These are phyloP conservation scores for Spiromastix sp. DNA, from an alignment of 2,329 filamentous ascomycete species.

Conservation along the genomic window DNA sequence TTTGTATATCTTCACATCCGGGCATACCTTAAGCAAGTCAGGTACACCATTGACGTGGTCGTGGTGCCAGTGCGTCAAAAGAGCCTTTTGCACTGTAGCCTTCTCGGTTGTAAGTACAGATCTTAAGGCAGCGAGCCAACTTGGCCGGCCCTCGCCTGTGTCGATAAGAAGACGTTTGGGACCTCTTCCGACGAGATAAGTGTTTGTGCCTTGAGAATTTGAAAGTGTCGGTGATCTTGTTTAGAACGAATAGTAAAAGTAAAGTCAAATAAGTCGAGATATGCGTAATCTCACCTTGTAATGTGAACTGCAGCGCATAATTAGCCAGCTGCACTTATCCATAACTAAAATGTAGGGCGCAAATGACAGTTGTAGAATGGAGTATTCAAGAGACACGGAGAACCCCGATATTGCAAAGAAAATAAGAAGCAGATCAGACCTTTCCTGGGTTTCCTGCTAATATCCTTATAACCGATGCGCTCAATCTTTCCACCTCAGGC, in stretches of 20 bases:
- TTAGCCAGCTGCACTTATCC: too few species aligned
- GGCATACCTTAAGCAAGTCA: slow-evolving; percentile 56
- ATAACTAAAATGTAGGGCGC: too few species aligned
- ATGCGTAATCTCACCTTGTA: slow-evolving; percentile 39
- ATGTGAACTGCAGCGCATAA: slow-evolving; percentile 43
- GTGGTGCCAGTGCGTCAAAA: slow-evolving; percentile 87
- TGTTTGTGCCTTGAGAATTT: slow-evolving; percentile 61
- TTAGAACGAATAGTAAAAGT: background rate
- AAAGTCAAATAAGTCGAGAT: background rate
- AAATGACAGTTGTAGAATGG: too few species aligned
- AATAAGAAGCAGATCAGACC: too few species aligned
- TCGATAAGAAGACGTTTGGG: slow-evolving; percentile 69
- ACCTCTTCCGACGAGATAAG: slow-evolving; percentile 79
- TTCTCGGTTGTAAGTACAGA: slow-evolving; percentile 56
- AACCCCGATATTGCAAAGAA: too few species aligned
- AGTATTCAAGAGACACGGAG: too few species aligned
- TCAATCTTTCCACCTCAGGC: slow-evolving; percentile 66
- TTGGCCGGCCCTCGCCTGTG: slow-evolving; percentile 69
- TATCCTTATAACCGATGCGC: slow-evolving; percentile 68
- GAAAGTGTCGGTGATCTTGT: background rate
- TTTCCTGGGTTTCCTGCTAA: slow-evolving; percentile 87
- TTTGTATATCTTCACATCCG: slow-evolving; percentile 56
- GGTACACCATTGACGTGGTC: slow-evolving; percentile 73
- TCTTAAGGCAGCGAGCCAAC: slow-evolving; percentile 60
- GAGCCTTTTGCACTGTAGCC: slow-evolving; percentile 54